These are phyloP conservation scores for Vigna hirtella DNA, from an alignment of 306 rosid species.

Conservation along the genomic window DNA sequence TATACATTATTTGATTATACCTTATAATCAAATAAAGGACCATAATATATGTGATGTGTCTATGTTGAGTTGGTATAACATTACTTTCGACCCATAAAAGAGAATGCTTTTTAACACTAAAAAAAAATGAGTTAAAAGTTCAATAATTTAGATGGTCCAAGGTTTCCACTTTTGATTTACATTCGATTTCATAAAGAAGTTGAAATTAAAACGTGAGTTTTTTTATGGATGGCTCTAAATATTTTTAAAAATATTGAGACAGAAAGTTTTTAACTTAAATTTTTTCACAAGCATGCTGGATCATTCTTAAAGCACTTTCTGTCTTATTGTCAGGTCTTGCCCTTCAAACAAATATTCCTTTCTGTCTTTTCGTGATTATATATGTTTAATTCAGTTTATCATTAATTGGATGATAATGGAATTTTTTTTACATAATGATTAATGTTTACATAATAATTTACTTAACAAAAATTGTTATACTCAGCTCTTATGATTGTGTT, in stretches of 20 bases:
- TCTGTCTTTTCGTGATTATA: neutral
- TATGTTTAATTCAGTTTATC: no score
- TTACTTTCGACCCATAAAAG: neutral
- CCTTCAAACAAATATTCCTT: neutral
- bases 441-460: no score
- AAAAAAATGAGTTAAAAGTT: neutral
- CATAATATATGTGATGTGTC: neutral
- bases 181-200: neutral
- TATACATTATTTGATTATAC: neutral
- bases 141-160: conserved; percentile 1
- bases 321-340: neutral
- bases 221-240: neutral
- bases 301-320: conserved; percentile 11
- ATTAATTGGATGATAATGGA: no score
- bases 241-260: neutral
- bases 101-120: no score
- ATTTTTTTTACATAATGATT: no score
- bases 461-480: no score
- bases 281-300: neutral
- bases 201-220: neutral
- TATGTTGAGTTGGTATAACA: neutral
- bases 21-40: neutral
- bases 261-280: neutral
- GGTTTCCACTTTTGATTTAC: neutral
- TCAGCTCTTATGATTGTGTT: no score